Evolutionary conservation across 1,284 basidiomycete species (phyloP).

Genomic region (Pholiota adiposa): DNA sequence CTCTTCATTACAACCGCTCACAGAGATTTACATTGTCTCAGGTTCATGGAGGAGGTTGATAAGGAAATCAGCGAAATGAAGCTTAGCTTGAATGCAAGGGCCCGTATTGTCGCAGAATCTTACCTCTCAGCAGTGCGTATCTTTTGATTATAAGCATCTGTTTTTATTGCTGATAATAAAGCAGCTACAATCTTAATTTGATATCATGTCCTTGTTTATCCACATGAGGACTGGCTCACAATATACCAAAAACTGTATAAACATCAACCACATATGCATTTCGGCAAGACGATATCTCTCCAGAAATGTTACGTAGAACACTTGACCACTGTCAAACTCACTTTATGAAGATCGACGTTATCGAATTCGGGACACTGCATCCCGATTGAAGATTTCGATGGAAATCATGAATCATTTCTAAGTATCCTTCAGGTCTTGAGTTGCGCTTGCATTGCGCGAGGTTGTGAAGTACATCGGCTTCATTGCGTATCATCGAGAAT

Average conservation of each 20-base stretch:
- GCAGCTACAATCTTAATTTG: constrained; percentile 39
- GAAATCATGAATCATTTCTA: too few relatives aligned
- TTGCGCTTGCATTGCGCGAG: too few relatives aligned
- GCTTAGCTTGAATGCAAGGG: constrained; percentile 91
- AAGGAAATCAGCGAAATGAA: constrained; percentile 93
- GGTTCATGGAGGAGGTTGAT: constrained; percentile 98
- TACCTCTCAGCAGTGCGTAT: constrained; percentile 74
- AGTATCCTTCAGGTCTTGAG: too few relatives aligned
- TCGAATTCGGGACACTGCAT: background rate
- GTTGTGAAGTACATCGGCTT: too few relatives aligned
- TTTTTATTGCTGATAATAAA: constrained; percentile 14
- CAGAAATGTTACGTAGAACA: background rate
- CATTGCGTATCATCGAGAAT: background rate
- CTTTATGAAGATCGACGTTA: too few relatives aligned
- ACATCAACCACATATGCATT: background rate
- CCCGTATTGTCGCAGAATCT: constrained; percentile 96
- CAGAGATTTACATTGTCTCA: constrained; percentile 32
- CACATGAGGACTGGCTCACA: background rate
- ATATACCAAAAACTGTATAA: constrained; percentile 24
- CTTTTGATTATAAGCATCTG: background rate
- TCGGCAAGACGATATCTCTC: background rate
- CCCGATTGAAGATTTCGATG: background rate
- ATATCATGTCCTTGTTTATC: constrained; percentile 5
- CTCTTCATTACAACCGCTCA: background rate
- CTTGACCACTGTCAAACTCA: too few relatives aligned